Evolutionary conservation across 2,329 filamentous ascomycete species (phyloP).

Genomic region (Aureobasidium sp.): DNA sequence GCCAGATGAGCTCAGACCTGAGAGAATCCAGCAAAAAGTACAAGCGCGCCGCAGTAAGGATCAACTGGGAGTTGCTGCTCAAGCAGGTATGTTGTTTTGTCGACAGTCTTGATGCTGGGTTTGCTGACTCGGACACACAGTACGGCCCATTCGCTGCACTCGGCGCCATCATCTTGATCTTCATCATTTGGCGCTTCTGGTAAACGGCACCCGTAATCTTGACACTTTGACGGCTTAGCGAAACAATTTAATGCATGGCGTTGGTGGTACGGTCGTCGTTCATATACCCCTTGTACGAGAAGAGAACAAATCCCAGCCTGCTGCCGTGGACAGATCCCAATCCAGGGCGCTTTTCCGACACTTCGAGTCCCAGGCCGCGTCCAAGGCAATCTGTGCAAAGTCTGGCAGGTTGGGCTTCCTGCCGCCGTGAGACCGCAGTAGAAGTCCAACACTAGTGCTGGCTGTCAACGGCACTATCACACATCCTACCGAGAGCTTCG

Average conservation of each 20-base stretch:
- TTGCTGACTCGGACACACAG: slow-evolving; percentile 31
- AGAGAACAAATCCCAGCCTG: neutral
- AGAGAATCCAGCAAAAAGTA: slow-evolving; percentile 94
- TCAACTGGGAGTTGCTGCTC: slow-evolving; percentile 94
- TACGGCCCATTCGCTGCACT: slow-evolving; percentile 85
- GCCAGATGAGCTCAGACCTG: slow-evolving; percentile 80
- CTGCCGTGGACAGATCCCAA: neutral
- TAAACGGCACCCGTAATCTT: slow-evolving; percentile 33
- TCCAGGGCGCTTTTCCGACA: neutral
- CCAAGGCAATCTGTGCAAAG: too few relatives aligned
- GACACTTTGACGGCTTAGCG: slow-evolving; percentile 6
- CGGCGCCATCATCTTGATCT: slow-evolving; percentile 73
- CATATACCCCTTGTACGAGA: slow-evolving; percentile 13
- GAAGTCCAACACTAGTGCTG: neutral
- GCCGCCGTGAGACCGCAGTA: neutral
- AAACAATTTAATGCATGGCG: slow-evolving; percentile 7
- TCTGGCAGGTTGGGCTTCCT: neutral
- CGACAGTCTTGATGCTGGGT: neutral
- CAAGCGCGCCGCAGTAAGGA: slow-evolving; percentile 80
- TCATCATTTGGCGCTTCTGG: slow-evolving; percentile 92
- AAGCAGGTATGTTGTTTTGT: slow-evolving; percentile 59
- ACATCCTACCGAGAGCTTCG: too few relatives aligned
- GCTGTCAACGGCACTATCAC: too few relatives aligned
- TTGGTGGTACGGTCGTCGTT: neutral
- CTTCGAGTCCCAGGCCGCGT: too few relatives aligned